A percentile compares a stretch with the other conserved stretches of the same genome.
Evolutionary conservation across 441 rosid species (phyloP).

Genomic region (Hypseocharis bilobata): DNA sequence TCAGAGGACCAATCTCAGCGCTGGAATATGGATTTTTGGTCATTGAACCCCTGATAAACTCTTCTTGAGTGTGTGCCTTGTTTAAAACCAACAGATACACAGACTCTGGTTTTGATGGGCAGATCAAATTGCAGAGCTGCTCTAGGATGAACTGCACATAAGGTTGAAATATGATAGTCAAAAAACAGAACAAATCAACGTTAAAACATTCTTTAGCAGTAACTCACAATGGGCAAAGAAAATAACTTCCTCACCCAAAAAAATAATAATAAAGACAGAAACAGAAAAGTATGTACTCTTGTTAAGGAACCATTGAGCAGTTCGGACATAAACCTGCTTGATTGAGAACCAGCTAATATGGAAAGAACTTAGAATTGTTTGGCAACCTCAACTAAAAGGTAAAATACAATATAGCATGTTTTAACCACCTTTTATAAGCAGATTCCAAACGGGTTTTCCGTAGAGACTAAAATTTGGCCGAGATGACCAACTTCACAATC

Average conservation of each 20-base stretch:
- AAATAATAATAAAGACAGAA: neutral
- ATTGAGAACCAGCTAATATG: neutral
- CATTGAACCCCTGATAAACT: constrained; percentile 98
- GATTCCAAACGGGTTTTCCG: neutral
- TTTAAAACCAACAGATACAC: constrained; percentile 77
- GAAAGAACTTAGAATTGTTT: neutral
- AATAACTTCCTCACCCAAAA: neutral
- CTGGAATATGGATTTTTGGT: constrained; percentile 98
- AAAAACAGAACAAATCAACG: constrained; percentile 9
- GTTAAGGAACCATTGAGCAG: neutral
- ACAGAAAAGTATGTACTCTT: neutral
- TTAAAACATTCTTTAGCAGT: neutral
- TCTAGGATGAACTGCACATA: constrained; percentile 88
- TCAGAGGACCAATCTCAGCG: constrained; percentile 96
- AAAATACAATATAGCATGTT: neutral
- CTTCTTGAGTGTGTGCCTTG: constrained; percentile 99
- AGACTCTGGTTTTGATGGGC: constrained; percentile 95
- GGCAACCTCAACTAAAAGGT: neutral
- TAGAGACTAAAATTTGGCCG: neutral
- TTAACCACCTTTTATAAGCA: no score
- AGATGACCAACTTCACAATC: neutral
- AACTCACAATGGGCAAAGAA: neutral
- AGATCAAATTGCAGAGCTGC: constrained; percentile 99
- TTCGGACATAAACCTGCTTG: neutral
- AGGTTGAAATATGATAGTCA: constrained; percentile 25